Base-by-base conservation (phyloP, 2,329 filamentous ascomycete species). In the Sporothrix brunneoviolacea region DNA sequence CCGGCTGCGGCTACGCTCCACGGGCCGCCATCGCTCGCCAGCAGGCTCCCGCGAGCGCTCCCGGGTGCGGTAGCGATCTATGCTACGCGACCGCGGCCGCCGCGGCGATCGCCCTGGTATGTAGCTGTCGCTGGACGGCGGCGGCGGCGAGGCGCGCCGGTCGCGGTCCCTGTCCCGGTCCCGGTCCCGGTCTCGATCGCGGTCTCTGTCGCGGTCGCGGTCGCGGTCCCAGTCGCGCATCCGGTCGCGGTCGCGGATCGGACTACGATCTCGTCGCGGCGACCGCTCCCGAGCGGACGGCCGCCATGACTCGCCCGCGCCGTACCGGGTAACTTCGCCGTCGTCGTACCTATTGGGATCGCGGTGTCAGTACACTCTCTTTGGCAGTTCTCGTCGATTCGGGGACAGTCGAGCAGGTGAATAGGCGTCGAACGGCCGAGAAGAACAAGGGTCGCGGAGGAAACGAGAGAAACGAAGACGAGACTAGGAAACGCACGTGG, bases 301-400 rank as follows among this genome's bases (percentile, higher is more conserved):
- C 53, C 78, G 69, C 70, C 79, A 82, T 33, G 77, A 80, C 64
- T 82, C 78, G 52, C 78, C 78, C 12, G 79, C 79, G 46, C 78
- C 78, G 61, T 81, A 82, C 60, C 78, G 71, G 55, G 79, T 75
- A 48, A 82, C 79, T 65, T 82, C 78, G 39, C 78, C 78, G 57
- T 82, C 78, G 56, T 82, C 77, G 59, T 78, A 82, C 61, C 77
- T 80, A 51, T 19, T n/a, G n/a, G n/a, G n/a, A n/a, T n/a, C n/a
- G n/a, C n/a, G n/a, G n/a, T n/a, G n/a, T n/a, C n/a, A n/a, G n/a
- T n/a, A n/a, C n/a, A n/a, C n/a, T n/a, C n/a, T n/a, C n/a, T n/a
- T n/a, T n/a, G n/a, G n/a, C n/a, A n/a, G n/a, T n/a, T n/a, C n/a
- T n/a, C n/a, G n/a, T n/a, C n/a, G n/a, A n/a, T n/a, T n/a, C n/a